Base-by-base conservation (phyloP, 257 asterid species). In the Orobanche coerulescens region DNA sequence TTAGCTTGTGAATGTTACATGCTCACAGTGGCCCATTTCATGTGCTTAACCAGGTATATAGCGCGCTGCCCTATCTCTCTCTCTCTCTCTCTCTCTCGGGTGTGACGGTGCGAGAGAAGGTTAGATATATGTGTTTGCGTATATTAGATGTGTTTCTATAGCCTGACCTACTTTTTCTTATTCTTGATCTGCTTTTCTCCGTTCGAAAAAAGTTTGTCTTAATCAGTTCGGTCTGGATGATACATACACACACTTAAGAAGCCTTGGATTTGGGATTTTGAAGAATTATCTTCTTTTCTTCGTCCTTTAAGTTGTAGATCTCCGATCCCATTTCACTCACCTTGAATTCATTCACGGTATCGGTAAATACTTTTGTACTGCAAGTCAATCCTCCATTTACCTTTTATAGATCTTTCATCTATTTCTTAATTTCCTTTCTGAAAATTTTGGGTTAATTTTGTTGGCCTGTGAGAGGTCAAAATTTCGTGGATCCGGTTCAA, bases 371-470 rank as follows among this genome's bases (percentile, higher is more conserved):
- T 46, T 72, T 40, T 47, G 28, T 37, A 58, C 68, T 44, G 61
- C 54, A 34, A 62, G 75, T 73, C 73, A 75, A 65, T 67, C 69
- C 64, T 69, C 39, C 67, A 7, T 75, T 68, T 33, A 2, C 67
- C 54, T 54, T 61, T 62, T 54, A 20, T 39, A 2, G 23, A 24
- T 61, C 46, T 20, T 31, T 55, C 34, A 0, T 5, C 47, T 62
- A 39, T 43, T 18, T 36, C 19, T 4, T 37, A 15, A 43, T 37
- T 34, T 46, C n/a, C 23, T 50, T 16, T 28, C 34, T 31, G 8
- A 11, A 20, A 26, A 3, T 42, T 64, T 14, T 49, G 42, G 24
- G 31, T 61, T 50, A 2, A 23, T n/a, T 22, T 49, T 22, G 19
- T 47, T 12, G 19, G 43, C 3, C 20, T 23, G 13, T 37, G 10